Evolutionary conservation across 176 grass and related monocot genomes (phyloP), one percentile per base, ranked within the genome.

Genomic region (Puccinellia tenuiflora): DNA sequence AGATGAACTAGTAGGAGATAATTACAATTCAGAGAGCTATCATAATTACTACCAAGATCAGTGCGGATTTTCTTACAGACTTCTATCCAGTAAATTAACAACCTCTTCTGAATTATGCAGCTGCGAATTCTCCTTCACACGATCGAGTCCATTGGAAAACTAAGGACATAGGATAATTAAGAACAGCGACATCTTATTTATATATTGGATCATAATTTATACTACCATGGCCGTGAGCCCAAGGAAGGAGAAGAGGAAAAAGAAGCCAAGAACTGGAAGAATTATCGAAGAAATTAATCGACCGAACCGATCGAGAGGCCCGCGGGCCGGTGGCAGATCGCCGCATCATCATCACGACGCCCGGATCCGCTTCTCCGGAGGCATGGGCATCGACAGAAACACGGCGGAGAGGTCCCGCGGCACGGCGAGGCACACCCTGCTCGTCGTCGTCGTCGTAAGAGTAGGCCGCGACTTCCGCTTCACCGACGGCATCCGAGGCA

Each of bases 311-410:
- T 69, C 60, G 28, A 30, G 54, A 56, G 72, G 79, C 24, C 79
- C n/a, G 68, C 15, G 30, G 61, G 79, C 42, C 73, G 42, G 69
- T 21, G 54, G 17, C n/a, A 73, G 82, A 83, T 86, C 52, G 40
- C 78, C 43, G 78, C 86, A 31, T 38, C 54, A 18, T 53, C 57
- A 74, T 84, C 84, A 90, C 39, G 59, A 79, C 56, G 86, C 86
- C 55, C 87, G 89, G 87, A 94, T 92, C 84, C 92, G 75, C 80
- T 94, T 94, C 92, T 94, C 91, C 29, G 90, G 87, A 0, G 92
- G 81, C 63, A 94, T 42, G 21, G 75, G 84, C 63, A 94, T 50
- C 8, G 75, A 55, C 59, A 65, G 86, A 74, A 94, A 94, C 43
- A 92, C 92, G 75, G 87, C 47, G 16, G 89, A 68, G 61, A 94